These are phyloP conservation scores for Nakazawaea ishiwadae DNA, from an alignment of 805 yeast species.

Conservation along the genomic window DNA sequence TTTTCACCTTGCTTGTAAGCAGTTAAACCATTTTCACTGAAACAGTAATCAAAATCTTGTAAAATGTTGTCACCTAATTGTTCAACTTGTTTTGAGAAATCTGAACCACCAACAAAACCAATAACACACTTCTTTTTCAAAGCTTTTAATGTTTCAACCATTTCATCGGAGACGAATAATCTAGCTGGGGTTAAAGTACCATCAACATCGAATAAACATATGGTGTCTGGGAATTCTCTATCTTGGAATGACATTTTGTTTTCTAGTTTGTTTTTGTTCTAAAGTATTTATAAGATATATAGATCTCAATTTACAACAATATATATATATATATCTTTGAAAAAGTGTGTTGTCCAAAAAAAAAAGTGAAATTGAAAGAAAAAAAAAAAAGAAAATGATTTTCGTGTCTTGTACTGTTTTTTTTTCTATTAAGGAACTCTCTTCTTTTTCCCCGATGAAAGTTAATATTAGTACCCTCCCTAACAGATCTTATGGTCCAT, in stretches of 20 bases:
- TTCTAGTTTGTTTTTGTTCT: not conserved
- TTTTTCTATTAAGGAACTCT: not conserved
- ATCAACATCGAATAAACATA: slow-evolving; percentile 95
- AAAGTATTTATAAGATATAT: not conserved
- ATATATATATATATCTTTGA: no score
- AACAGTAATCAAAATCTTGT: slow-evolving; percentile 87
- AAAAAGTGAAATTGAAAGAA: not conserved
- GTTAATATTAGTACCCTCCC: no score
- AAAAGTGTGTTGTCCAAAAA: not conserved
- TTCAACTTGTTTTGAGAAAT: slow-evolving; percentile 89
- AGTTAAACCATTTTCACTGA: slow-evolving; percentile 96
- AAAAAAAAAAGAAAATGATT: not conserved
- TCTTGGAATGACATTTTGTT: slow-evolving; percentile 54
- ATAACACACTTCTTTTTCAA: slow-evolving; percentile 89
- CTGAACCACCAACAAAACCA: slow-evolving; percentile 98
- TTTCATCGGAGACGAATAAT: slow-evolving; percentile 61
- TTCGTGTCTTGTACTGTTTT: not conserved
- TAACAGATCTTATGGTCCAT: no score
- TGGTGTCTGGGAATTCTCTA: slow-evolving; percentile 77
- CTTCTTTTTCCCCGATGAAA: no score
- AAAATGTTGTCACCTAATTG: slow-evolving; percentile 84
- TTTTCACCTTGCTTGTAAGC: slow-evolving; percentile 90
- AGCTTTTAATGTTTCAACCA: slow-evolving; percentile 62
- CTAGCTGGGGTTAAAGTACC: slow-evolving; percentile 99
- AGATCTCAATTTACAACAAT: no score